Conservation (phyloP, 352 stramenopile species). For the Proteromonas lacertae region DNA sequence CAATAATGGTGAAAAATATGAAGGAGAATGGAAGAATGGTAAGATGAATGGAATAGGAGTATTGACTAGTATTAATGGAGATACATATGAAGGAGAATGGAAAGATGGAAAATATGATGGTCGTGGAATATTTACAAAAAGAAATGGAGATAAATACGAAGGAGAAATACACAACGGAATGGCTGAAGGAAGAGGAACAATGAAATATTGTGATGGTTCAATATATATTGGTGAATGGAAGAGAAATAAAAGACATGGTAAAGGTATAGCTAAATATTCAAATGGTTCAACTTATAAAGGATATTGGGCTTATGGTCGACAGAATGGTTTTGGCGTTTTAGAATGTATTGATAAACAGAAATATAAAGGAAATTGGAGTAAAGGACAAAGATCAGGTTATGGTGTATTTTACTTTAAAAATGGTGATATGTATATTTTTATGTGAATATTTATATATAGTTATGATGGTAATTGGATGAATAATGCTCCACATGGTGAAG, state of each 20-base stretch:
- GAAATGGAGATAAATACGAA: neutral
- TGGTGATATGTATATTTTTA: too few species aligned
- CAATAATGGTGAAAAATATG: neutral
- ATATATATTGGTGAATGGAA: neutral
- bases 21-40: neutral
- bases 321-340: too few species aligned
- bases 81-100: constrained; percentile 1
- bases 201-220: neutral
- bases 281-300: neutral
- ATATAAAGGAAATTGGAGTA: too few species aligned
- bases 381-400: too few species aligned
- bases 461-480: neutral
- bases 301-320: too few species aligned
- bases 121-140: neutral
- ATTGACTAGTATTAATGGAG: constrained; percentile 19
- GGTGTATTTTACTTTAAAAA: too few species aligned
- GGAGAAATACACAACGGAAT: neutral
- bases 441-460: too few species aligned
- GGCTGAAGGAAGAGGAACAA: neutral
- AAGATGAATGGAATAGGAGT: constrained; percentile 25
- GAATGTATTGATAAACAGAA: too few species aligned
- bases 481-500: neutral
- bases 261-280: constrained; percentile 1
- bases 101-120: neutral
- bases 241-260: neutral